phyloP scores from a whole-genome alignment of 2,329 filamentous ascomycete genomes.

The Daldinia eschscholtzii region DNA sequence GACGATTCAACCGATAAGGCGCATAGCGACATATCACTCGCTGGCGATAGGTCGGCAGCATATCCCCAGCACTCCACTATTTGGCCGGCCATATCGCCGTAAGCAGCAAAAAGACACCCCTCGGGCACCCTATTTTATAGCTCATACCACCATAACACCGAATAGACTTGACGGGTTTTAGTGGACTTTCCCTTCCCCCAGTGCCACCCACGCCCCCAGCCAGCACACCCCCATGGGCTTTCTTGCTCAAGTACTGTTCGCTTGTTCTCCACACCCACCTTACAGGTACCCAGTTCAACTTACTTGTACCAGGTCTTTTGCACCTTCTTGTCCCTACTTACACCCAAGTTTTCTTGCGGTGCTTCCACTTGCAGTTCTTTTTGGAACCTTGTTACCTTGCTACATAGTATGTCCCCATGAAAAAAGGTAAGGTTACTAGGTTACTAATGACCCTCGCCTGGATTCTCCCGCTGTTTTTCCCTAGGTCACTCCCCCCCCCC shows the following conservation, averaged over 20 bases:
- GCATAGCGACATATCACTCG: constrained; percentile 48
- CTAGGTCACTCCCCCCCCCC: constrained; percentile 1
- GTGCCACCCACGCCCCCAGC: constrained; percentile 38
- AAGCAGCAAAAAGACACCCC: constrained; percentile 44
- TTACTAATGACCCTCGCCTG: constrained; percentile 10
- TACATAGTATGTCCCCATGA: too few relatives aligned
- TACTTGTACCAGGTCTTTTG: not conserved
- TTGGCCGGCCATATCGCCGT: constrained; percentile 53
- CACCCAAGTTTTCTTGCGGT: too few relatives aligned
- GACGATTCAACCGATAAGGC: constrained; percentile 40
- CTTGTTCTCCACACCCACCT: constrained; percentile 14
- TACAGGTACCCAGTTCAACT: constrained; percentile 5
- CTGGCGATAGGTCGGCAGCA: constrained; percentile 50
- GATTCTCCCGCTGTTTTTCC: constrained; percentile 42
- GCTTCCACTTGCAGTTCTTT: not conserved
- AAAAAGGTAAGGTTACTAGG: not conserved
- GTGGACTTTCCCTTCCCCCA: constrained; percentile 38
- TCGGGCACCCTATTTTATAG: constrained; percentile 43
- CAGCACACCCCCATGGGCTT: constrained; percentile 23
- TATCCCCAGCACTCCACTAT: constrained; percentile 53
- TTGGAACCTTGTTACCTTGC: too few relatives aligned
- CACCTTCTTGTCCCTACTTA: too few relatives aligned
- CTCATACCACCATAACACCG: constrained; percentile 44
- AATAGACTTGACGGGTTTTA: constrained; percentile 29
- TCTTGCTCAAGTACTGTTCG: not conserved